Base-by-base conservation (phyloP, 257 asterid genomes). In the Vinca minor region DNA sequence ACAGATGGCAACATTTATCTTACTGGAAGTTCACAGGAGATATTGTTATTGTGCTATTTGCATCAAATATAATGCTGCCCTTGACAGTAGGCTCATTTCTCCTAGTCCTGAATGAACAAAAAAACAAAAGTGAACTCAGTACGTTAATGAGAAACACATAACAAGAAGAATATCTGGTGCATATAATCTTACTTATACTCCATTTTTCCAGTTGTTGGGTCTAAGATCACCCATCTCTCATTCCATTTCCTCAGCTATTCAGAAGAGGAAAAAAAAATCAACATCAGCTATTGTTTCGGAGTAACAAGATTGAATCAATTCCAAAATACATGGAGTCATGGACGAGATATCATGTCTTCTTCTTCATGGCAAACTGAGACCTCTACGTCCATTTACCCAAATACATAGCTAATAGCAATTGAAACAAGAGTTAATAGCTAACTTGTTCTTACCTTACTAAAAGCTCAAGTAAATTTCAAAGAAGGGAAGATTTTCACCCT, bases 21-120 rank as follows among this genome's bases (percentile, higher is more conserved):
- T 82, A 93, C 98, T 93, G 96, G 82, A 93, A 85, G 77, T 93
- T 93, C 73, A 93, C 89, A 68, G 98, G 98, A 67, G 98, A 89
- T 55, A 85, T 69, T 62, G 98, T 71, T 71, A 93, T 89, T 26
- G 96, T 87, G 82, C 97, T 89, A 82, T 84, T 87, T 66, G 96
- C 93, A 76, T 93, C 97, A 75, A 93, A 93, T 56, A 73, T 18
- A 63, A 93, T 87, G 70, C 88, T 81, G 66, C 98, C 98, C 79
- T 93, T 93, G 66, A 87, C 77, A 23, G 89, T 62, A 45, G 94
- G 95, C 74, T 93, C 98, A 64, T 89, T 93, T 81, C 98, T 84
- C 81, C 83, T 80, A 63, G 81, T 69, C 87, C 98, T 93, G 69
- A 31, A 72, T 68, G 77, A 52, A 68, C 58, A 74, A 76, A 63